Conservation (phyloP, 106 monocot species). For the Acanthochlamys bracteata region DNA sequence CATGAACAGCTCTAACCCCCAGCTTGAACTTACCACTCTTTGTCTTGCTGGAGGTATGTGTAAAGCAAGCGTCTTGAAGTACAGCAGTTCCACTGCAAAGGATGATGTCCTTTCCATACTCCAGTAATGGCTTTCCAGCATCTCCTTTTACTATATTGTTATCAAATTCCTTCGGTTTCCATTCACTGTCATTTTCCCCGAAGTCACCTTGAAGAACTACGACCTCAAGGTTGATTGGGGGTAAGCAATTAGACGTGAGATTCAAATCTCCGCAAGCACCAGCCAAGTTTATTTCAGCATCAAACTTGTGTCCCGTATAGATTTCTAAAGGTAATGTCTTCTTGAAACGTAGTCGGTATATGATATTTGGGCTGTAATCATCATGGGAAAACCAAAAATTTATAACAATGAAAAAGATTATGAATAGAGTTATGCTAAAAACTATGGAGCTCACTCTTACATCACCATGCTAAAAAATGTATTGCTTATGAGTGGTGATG, state of each 20-base stretch:
- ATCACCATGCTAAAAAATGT: no score
- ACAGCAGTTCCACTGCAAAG: conserved; percentile 9
- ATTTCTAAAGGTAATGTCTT: conserved; percentile 1
- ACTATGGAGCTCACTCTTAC: no score
- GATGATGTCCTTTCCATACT: background rate
- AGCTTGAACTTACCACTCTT: conserved; percentile 13
- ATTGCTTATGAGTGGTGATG: no score
- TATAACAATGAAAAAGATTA: no score
- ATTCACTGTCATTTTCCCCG: background rate
- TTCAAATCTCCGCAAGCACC: no score
- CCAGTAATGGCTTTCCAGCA: conserved; percentile 4
- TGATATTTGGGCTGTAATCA: background rate
- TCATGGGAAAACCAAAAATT: no score
- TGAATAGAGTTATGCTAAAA: no score
- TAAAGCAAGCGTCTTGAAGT: conserved; percentile 2
- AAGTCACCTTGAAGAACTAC: conserved; percentile 22
- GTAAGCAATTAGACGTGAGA: background rate
- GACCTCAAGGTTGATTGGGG: conserved; percentile 11
- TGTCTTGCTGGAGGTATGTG: conserved; percentile 17
- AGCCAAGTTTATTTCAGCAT: background rate
- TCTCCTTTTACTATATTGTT: background rate
- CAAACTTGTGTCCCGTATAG: background rate
- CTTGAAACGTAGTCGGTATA: conserved; percentile 12
- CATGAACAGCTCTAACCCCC: conserved; percentile 7
- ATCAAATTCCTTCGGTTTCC: conserved; percentile 13